Evolutionary conservation across 2,329 filamentous ascomycete genomes (phyloP).

Genomic region (Botrytis fragariae): DNA sequence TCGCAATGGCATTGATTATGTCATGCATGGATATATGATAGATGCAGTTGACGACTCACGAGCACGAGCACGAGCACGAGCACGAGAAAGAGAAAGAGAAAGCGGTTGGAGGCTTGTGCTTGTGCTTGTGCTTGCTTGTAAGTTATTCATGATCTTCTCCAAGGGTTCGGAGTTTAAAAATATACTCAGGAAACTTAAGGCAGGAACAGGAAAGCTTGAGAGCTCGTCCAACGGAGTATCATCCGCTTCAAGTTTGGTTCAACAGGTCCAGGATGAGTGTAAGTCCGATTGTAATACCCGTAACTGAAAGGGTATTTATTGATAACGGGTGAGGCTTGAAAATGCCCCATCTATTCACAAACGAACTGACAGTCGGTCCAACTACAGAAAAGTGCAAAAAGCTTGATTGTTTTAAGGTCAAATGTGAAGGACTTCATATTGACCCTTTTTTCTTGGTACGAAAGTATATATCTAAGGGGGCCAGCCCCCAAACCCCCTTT

Average conservation of each 20-base stretch:
- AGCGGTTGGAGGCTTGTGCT: neutral
- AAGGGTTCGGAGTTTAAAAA: neutral
- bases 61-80: neutral
- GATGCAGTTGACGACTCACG: neutral
- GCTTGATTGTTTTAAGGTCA: neutral
- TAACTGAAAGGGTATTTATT: neutral
- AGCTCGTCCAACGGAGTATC: neutral
- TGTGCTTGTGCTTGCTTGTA: neutral
- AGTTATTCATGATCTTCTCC: neutral
- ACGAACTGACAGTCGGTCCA: neutral
- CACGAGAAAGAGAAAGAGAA: neutral
- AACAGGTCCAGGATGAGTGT: neutral
- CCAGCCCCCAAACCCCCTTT: slow-evolving; percentile 4
- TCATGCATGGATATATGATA: neutral
- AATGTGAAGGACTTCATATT: neutral
- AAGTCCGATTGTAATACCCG: neutral
- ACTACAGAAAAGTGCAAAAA: neutral
- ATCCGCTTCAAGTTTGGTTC: slow-evolving; percentile 1
- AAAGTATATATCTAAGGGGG: neutral
- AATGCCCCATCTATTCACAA: neutral
- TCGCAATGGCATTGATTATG: neutral
- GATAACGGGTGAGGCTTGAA: neutral
- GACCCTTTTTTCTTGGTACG: neutral
- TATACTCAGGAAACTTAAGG: neutral
- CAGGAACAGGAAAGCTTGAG: neutral